Base-by-base conservation (phyloP, 1,284 basidiomycete species). In the Ustilago shanxiensis region DNA sequence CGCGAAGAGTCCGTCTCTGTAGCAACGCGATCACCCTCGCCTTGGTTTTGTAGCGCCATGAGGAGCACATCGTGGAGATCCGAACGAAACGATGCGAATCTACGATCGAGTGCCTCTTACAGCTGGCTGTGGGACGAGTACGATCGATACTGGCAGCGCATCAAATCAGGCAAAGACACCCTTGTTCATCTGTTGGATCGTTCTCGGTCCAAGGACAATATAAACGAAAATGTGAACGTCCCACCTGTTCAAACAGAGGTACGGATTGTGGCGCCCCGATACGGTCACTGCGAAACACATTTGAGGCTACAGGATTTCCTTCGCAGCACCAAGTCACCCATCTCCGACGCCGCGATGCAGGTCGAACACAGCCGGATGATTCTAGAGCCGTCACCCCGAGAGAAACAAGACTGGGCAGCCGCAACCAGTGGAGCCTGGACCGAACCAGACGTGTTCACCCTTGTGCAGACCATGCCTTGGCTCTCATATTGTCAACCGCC, bases 381-480 rank as follows among this genome's bases (percentile, higher is more conserved):
- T n/a, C n/a, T n/a, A n/a, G n/a, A n/a, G 35, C 35, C 13, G 35
- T 9, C 9, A 37, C 14, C n/a, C n/a, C n/a, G n/a, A n/a, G n/a
- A n/a, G 35, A 16, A 16, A 9, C 14, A 14, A n/a, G 44, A 45
- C 16, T 4, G n/a, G 22, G 44, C 44, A 6, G 44, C 8, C n/a
- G 44, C 44, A 6, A n/a, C 8, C n/a, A 20, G 44, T 2, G 50
- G 66, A n/a, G 29, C 18, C 6, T 54, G 60, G 58, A 52, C 57
- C 26, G 57, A 66, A 28, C 57, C 51, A 20, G 64, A 66, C 22
- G 57, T 60, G 5, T 66, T 60, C 20, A 49, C 44, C 5, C 52
- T 66, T 7, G 64, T 56, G 52, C 28, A 50, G 18, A 39, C 35
- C 1, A 31, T n/a, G 29, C 64, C 64, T 5, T 58, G 29, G 37